phyloP scores from a whole-genome alignment of 768 basidiomycete genomes.

The Psilocybe subaeruginosa region DNA sequence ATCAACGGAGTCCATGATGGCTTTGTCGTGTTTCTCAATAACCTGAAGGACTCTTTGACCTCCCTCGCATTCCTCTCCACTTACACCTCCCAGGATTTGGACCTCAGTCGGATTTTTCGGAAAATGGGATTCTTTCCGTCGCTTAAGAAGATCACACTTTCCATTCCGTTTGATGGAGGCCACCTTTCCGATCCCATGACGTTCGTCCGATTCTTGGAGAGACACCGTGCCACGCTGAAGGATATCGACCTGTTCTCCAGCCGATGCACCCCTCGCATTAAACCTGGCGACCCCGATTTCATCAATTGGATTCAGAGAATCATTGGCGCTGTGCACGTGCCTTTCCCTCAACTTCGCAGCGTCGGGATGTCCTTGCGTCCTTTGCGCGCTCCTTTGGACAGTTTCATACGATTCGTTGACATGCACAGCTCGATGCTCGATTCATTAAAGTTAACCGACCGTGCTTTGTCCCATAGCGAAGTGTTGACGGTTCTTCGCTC shows the following conservation, averaged over 20 bases:
- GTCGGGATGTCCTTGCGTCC: constrained; percentile 43
- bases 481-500: constrained; percentile 29
- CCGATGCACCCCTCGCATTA: constrained; percentile 22
- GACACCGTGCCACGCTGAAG: constrained; percentile 36
- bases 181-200: constrained; percentile 37
- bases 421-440: constrained; percentile 30
- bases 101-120: constrained; percentile 40
- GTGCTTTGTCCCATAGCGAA: constrained; percentile 33
- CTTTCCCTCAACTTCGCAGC: constrained; percentile 34
- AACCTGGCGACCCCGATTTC: constrained; percentile 25
- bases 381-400: constrained; percentile 32
- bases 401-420: constrained; percentile 33
- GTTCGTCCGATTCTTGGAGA: constrained; percentile 38
- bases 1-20: constrained; percentile 40
- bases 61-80: constrained; percentile 40
- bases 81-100: constrained; percentile 37
- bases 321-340: constrained; percentile 27
- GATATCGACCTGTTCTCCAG: constrained; percentile 38
- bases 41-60: constrained; percentile 38
- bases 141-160: constrained; percentile 39
- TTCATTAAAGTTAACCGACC: constrained; percentile 39
- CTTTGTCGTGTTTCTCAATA: constrained; percentile 49
- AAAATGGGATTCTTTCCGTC: constrained; percentile 41
- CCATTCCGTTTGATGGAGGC: constrained; percentile 47
- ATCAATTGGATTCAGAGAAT: constrained; percentile 47